Evolutionary conservation across 768 basidiomycete genomes (phyloP).

Genomic region (Auriscalpium vulgare): DNA sequence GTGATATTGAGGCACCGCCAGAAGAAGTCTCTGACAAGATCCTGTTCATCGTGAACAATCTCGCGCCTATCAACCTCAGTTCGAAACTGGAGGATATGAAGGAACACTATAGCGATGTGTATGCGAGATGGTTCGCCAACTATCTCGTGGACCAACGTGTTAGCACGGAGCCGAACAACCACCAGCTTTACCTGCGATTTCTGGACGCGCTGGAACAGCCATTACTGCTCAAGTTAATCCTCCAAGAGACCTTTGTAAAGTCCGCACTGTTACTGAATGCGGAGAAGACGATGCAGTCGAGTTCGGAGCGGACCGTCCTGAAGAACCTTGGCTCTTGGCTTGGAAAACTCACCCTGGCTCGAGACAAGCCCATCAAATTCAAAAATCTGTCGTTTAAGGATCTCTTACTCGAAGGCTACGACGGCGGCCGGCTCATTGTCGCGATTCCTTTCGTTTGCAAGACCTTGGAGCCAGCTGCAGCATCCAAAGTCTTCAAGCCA

Average conservation of each 20-base stretch:
- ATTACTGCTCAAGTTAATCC: slow-evolving; percentile 60
- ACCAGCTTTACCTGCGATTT: slow-evolving; percentile 89
- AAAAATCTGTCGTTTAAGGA: slow-evolving; percentile 96
- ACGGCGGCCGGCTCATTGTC: slow-evolving; percentile 82
- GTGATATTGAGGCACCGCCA: slow-evolving; percentile 58
- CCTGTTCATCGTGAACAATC: slow-evolving; percentile 96
- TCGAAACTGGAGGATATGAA: slow-evolving; percentile 81
- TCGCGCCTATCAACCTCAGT: slow-evolving; percentile 91
- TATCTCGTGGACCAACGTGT: slow-evolving; percentile 96
- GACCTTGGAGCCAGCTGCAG: slow-evolving; percentile 82
- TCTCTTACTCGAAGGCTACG: slow-evolving; percentile 92
- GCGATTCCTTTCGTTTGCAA: slow-evolving; percentile 99
- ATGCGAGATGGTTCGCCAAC: slow-evolving; percentile 94
- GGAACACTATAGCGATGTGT: slow-evolving; percentile 71
- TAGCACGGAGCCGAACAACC: slow-evolving; percentile 95
- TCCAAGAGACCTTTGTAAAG: slow-evolving; percentile 93
- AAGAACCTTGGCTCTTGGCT: slow-evolving; percentile 97
- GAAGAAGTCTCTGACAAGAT: slow-evolving; percentile 91
- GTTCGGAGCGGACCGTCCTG: slow-evolving; percentile 75
- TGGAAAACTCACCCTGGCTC: slow-evolving; percentile 86
- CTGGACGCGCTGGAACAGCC: slow-evolving; percentile 74
- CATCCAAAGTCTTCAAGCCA: slow-evolving; percentile 88
- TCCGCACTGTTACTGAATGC: slow-evolving; percentile 82
- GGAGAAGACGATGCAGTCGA: slow-evolving; percentile 80
- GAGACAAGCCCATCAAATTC: slow-evolving; percentile 87